A percentile compares a stretch with the other conserved stretches of the same genome.
Evolutionary conservation across 2,329 filamentous ascomycete genomes (phyloP).

Genomic region (Akanthomyces uredinophilus): DNA sequence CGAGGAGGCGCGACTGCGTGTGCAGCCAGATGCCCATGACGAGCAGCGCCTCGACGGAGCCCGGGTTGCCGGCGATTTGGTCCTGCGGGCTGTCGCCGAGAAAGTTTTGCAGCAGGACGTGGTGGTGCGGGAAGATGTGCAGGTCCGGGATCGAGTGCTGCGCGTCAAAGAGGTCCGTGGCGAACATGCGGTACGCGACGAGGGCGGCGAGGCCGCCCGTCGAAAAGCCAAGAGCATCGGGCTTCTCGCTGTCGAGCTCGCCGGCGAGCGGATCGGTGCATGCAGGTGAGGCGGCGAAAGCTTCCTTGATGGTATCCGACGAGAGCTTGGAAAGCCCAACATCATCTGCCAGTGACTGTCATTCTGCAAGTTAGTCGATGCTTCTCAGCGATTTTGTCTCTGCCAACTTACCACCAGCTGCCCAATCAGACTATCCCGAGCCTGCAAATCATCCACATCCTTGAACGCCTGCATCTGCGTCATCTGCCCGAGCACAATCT

Average conservation of each 20-base stretch:
- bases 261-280: slow-evolving; percentile 40
- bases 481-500: slow-evolving; percentile 54
- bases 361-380: slow-evolving; percentile 11
- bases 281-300: slow-evolving; percentile 37
- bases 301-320: slow-evolving; percentile 40
- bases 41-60: slow-evolving; percentile 55
- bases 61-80: slow-evolving; percentile 44
- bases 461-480: slow-evolving; percentile 62
- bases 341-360: slow-evolving; percentile 56
- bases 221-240: slow-evolving; percentile 52
- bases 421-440: slow-evolving; percentile 62
- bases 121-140: slow-evolving; percentile 56
- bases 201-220: slow-evolving; percentile 55
- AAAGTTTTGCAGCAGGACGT: slow-evolving; percentile 47
- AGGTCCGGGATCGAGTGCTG: slow-evolving; percentile 49
- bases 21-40: slow-evolving; percentile 57
- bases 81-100: slow-evolving; percentile 45
- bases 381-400: not conserved
- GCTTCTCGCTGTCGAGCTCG: slow-evolving; percentile 41
- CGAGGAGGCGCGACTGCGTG: slow-evolving; percentile 40
- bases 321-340: slow-evolving; percentile 48
- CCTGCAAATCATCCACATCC: slow-evolving; percentile 55
- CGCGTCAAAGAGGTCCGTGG: slow-evolving; percentile 55
- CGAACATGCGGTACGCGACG: slow-evolving; percentile 58
- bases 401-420: slow-evolving; percentile 57